Conservation (phyloP, 305 asterid species). For the Ruellia speciosa region DNA sequence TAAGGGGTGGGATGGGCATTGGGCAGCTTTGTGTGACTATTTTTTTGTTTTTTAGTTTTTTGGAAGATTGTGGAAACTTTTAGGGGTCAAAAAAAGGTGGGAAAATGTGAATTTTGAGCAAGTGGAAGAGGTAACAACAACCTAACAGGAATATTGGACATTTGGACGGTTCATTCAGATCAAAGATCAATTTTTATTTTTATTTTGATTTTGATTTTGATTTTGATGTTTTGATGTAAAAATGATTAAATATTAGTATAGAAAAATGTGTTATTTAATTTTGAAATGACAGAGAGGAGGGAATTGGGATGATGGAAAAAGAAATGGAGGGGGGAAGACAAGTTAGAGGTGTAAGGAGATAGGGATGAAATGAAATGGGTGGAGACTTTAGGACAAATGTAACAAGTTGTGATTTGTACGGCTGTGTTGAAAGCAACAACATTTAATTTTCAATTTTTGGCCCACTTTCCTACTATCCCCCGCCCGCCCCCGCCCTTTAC, state of each 20-base stretch:
- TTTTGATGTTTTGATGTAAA: no score
- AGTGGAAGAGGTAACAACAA: neutral
- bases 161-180: no score
- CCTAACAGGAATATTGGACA: no score
- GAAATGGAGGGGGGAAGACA: constrained; percentile 12
- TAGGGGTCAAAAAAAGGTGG: constrained; percentile 18
- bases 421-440: constrained; percentile 16
- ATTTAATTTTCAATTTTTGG: constrained; percentile 12
- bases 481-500: no score
- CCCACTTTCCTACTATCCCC: constrained; percentile 23
- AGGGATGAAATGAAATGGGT: neutral
- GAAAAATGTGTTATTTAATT: no score
- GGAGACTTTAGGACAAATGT: constrained; percentile 7
- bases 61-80: constrained; percentile 17
- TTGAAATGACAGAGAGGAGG: no score
- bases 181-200: no score
- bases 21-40: constrained; percentile 1
- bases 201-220: no score
- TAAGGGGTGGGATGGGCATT: no score
- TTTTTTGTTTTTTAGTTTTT: neutral
- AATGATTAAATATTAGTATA: no score
- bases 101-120: constrained; percentile 4
- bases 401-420: constrained; percentile 27
- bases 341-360: constrained; percentile 18
- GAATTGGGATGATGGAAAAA: no score